Evolutionary conservation across 179 eudicot species (phyloP).

Genomic region (Beta lomatogona): DNA sequence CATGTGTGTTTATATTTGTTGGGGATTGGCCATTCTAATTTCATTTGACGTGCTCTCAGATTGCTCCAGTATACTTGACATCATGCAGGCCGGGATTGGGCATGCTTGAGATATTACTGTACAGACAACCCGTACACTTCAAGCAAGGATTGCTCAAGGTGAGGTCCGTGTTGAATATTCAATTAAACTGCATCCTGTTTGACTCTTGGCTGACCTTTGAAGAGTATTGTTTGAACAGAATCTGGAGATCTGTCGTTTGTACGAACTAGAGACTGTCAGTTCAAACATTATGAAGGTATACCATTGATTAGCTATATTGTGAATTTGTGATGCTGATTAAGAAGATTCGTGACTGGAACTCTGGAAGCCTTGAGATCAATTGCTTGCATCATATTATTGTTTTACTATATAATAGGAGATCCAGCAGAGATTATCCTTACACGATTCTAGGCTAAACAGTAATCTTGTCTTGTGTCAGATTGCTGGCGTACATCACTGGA

Average conservation of each 20-base stretch:
- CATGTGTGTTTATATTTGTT: slow-evolving; percentile 3
- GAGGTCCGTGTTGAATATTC: slow-evolving; percentile 18
- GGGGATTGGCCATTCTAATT: slow-evolving; percentile 17
- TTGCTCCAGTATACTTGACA: slow-evolving; percentile 89
- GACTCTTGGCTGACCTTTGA: slow-evolving; percentile 18
- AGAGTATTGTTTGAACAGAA: slow-evolving; percentile 51
- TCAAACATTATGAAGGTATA: slow-evolving; percentile 84
- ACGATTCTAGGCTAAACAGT: not conserved
- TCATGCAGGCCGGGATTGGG: slow-evolving; percentile 85
- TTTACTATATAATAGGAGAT: not conserved
- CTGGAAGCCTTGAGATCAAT: not conserved
- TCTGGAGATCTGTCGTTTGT: slow-evolving; percentile 88
- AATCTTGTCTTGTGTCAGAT: slow-evolving; percentile 46
- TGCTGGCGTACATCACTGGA: slow-evolving; percentile 94
- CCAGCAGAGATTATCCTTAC: not conserved
- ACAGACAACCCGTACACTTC: slow-evolving; percentile 78
- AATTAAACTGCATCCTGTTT: not conserved
- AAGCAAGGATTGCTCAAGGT: slow-evolving; percentile 81
- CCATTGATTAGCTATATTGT: not conserved
- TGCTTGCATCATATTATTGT: not conserved
- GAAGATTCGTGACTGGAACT: not conserved
- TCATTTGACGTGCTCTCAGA: slow-evolving; percentile 42
- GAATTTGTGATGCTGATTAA: not conserved
- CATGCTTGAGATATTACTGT: slow-evolving; percentile 75
- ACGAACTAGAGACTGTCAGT: slow-evolving; percentile 72